Evolutionary conservation across 805 yeast genomes (phyloP), one percentile per base, ranked within the genome.

Genomic region (Priceomyces carsonii): DNA sequence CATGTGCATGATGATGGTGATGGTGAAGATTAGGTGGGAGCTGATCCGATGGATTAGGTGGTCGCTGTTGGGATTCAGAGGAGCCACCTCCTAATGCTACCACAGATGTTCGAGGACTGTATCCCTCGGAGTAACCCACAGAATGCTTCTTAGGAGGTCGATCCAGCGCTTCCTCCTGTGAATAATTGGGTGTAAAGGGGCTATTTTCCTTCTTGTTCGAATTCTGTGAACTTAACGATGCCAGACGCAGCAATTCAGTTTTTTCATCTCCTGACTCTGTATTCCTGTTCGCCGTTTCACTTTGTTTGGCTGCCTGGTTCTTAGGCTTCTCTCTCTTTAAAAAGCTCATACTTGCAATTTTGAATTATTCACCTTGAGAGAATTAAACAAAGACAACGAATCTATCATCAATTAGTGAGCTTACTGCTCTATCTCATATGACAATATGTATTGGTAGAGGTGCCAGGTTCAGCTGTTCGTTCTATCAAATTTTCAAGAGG

Each of bases 51-150:
- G 7, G 18, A 16, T 29, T 16, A 13, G 8, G 6, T 15, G 9
- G 29, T 19, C 8, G 8, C 25, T 14, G 19, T 27, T 34, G 21
- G 12, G 14, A 18, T 29, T 6, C n/a, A 9, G 6, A 29, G n/a
- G n/a, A n/a, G n/a, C n/a, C n/a, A n/a, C n/a, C n/a, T n/a, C n/a
- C 9, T 15, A 26, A 23, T 9, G 40, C 42, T 12, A 50, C 52
- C 10, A 55, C 37, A 3, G 59, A 54, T 8, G 59, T 53, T 14
- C 59, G 33, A 9, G 61, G 61, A 26, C 46, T 42, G 27, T 44
- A 39, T 16, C 31, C 32, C 10, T 35, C 44, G 7, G 12, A 19
- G 5, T 33, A 35, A 15, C 15, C 10, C 13, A 12, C 15, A 14
- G 34, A 29, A 6, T 16, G 18, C n/a, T 18, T 30, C 23, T 4